Percentiles rank a stretch among this genome's conserved stretches.
phyloP scores from a whole-genome alignment of 2,329 filamentous ascomycete species.

The Claviceps maximensis region DNA sequence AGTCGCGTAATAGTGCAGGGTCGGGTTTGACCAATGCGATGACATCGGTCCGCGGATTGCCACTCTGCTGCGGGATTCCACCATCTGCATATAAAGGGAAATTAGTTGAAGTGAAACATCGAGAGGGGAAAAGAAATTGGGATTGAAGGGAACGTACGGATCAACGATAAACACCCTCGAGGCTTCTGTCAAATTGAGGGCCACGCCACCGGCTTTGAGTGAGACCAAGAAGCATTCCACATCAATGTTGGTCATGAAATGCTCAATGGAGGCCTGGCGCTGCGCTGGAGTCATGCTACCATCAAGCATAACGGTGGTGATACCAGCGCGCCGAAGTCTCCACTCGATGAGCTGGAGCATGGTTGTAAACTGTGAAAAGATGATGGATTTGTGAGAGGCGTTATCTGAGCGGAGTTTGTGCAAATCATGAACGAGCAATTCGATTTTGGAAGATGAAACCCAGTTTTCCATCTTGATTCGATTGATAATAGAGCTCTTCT shows the following conservation, averaged over 20 bases:
- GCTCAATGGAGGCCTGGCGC: slow-evolving; percentile 83
- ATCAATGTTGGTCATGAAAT: slow-evolving; percentile 91
- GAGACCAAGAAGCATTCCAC: slow-evolving; percentile 95
- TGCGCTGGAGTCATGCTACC: slow-evolving; percentile 93
- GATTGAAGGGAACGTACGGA: slow-evolving; percentile 48
- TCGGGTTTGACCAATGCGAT: slow-evolving; percentile 88
- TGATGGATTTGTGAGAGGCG: slow-evolving; percentile 88
- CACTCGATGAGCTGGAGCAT: slow-evolving; percentile 97
- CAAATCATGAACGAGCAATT: slow-evolving; percentile 86
- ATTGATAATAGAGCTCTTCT: slow-evolving; percentile 96
- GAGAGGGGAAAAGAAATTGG: background rate
- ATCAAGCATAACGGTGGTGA: slow-evolving; percentile 96
- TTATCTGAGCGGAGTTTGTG: slow-evolving; percentile 87
- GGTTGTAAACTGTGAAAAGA: slow-evolving; percentile 93
- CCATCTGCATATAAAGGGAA: slow-evolving; percentile 43
- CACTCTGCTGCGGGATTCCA: slow-evolving; percentile 99
- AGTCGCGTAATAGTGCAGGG: slow-evolving; percentile 90
- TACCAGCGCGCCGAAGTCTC: slow-evolving; percentile 89
- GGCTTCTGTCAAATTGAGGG: slow-evolving; percentile 88
- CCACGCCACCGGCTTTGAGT: slow-evolving; percentile 89
- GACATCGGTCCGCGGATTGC: slow-evolving; percentile 89
- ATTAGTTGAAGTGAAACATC: slow-evolving; percentile 10
- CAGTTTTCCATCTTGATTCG: slow-evolving; percentile 98
- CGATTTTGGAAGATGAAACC: slow-evolving; percentile 97
- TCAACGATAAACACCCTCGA: slow-evolving; percentile 93